Percentiles rank a stretch among this genome's conserved stretches.
These are phyloP conservation scores for Thinopyrum elongatum DNA, from an alignment of 176 grass and related monocot species.

Conservation along the genomic window DNA sequence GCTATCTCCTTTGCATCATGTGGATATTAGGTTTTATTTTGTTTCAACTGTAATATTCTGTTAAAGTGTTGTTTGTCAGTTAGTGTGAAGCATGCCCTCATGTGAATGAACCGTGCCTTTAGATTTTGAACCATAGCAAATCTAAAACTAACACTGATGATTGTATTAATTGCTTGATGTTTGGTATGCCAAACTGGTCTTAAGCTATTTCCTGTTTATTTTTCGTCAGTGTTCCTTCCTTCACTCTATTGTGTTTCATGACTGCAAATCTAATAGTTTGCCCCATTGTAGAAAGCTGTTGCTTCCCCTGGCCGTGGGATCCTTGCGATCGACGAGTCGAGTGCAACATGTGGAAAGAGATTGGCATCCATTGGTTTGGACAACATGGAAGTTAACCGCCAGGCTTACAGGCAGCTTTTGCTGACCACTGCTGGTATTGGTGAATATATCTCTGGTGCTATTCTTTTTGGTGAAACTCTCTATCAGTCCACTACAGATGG, in stretches of 20 bases:
- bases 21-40: not conserved
- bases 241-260: not conserved
- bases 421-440: too few species aligned
- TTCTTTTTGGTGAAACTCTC: too few species aligned
- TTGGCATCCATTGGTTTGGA: too few species aligned
- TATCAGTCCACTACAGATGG: too few species aligned
- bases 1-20: not conserved
- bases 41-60: not conserved
- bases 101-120: not conserved
- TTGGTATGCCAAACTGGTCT: not conserved
- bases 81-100: not conserved
- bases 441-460: too few species aligned
- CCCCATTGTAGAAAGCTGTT: constrained; percentile 68
- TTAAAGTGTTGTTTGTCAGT: not conserved
- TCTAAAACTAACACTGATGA: not conserved
- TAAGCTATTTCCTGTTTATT: not conserved
- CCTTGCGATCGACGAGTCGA: constrained; percentile 90
- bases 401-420: too few species aligned
- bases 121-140: not conserved
- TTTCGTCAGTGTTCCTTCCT: not conserved
- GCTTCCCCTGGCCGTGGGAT: constrained; percentile 88
- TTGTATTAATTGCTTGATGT: not conserved
- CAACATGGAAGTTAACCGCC: too few species aligned
- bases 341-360: too few species aligned
- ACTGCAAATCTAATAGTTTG: constrained; percentile 9